Evolutionary conservation across 2,329 filamentous ascomycete genomes (phyloP), one percentile per base, ranked within the genome.

Genomic region (Colletotrichum gloeosporioides): DNA sequence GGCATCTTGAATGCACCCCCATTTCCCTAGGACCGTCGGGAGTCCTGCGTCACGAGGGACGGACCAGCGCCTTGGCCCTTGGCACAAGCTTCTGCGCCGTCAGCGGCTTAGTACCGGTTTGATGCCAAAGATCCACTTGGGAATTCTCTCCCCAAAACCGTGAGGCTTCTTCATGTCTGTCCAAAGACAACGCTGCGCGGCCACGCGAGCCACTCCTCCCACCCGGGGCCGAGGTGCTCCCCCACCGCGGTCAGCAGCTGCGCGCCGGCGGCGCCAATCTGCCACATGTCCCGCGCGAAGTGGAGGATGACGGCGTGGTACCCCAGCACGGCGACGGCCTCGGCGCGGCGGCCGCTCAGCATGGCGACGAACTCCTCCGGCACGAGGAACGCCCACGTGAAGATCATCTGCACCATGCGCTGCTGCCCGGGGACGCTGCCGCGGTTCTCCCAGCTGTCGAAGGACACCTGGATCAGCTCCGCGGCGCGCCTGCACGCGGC

Each of bases 271-370:
- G 78, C 79, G 15, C 79, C 77, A n/a, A 84, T 77, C 67, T 81
- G 81, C 82, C 82, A 84, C 57, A 82, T 29, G 16, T 75, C 39
- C 39, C 77, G 73, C 18, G 77, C 79, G 31, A 80, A 71, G 66
- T 83, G 80, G 18, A 83, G 77, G 27, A 83, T 77, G 22, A 80
- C 75, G 0, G 79, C 77, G 57, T 83, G 82, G 73, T 83, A 80
- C 6, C 78, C 80, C 25, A 83, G 72, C 9, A 84, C 62, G 2
- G 80, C 78, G 10, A 83, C 32, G 8, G 80, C 81, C 63, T 81
- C 81, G 6, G 81, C 80, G 13, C 67, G 69, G 27, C 77, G 77
- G 36, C 70, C 69, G 25, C 49, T 69, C 44, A 83, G 67, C 73
- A 83, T 65, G 4, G 77, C 76, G 13, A 78, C 76, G 71, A 83